Conservation (phyloP, 2,329 filamentous ascomycete genomes). For the Pseudomassariella vexata region DNA sequence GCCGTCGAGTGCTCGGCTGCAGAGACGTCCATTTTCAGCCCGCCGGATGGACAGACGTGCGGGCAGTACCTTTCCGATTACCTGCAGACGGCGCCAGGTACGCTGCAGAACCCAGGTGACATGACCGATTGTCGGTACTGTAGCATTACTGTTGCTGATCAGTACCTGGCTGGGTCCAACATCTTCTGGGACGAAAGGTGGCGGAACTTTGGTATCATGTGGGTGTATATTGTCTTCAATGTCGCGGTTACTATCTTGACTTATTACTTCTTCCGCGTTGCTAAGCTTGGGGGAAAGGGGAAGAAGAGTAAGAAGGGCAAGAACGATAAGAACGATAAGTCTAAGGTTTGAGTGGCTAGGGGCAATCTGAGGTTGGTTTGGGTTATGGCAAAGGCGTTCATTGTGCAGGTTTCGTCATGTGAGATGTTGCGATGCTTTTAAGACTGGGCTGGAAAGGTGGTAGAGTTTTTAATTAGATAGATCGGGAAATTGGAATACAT, state of each 20-base stretch:
- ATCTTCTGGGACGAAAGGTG: slow-evolving; percentile 51
- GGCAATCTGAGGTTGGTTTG: no score
- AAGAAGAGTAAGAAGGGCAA: slow-evolving; percentile 4
- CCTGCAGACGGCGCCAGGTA: slow-evolving; percentile 43
- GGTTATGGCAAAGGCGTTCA: no score
- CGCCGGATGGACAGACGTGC: slow-evolving; percentile 54
- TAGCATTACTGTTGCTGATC: slow-evolving; percentile 43
- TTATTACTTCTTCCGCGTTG: slow-evolving; percentile 49
- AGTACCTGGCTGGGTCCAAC: slow-evolving; percentile 40
- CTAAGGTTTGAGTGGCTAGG: no score
- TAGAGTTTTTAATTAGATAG: no score
- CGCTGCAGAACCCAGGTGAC: slow-evolving; percentile 42
- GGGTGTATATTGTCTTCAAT: slow-evolving; percentile 51
- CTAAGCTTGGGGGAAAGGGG: slow-evolving; percentile 24
- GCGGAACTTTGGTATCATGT: slow-evolving; percentile 52
- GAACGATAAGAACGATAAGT: neutral
- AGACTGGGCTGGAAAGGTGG: no score
- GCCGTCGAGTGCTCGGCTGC: slow-evolving; percentile 60
- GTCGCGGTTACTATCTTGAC: slow-evolving; percentile 46
- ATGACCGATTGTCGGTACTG: slow-evolving; percentile 52
- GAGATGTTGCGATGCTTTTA: no score
- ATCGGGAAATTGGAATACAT: no score
- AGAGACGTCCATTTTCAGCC: slow-evolving; percentile 64
- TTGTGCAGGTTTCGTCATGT: no score
- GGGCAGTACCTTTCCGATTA: slow-evolving; percentile 49